These are phyloP conservation scores for Sclerotinia spermophila DNA, from an alignment of 2,329 filamentous ascomycete species.

Conservation along the genomic window DNA sequence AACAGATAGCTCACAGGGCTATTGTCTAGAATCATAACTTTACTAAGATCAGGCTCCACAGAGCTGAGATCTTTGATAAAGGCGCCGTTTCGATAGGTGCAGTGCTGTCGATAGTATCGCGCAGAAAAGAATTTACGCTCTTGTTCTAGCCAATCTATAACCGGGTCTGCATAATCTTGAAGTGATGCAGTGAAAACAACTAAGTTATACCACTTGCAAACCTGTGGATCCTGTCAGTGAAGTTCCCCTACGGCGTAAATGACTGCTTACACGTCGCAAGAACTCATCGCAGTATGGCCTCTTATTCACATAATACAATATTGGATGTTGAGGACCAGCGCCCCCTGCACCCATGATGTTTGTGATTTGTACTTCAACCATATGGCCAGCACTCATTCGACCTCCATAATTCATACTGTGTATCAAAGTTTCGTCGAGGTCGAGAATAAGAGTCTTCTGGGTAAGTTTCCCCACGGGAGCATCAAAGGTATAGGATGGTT, in stretches of 20 bases:
- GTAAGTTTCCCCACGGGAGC: constrained; percentile 51
- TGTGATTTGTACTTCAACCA: constrained; percentile 94
- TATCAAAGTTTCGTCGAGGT: constrained; percentile 95
- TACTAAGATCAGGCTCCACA: constrained; percentile 93
- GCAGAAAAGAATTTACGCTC: constrained; percentile 95
- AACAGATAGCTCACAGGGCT: constrained; percentile 98
- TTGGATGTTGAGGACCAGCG: constrained; percentile 85
- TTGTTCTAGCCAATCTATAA: constrained; percentile 97
- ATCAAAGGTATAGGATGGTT: constrained; percentile 75
- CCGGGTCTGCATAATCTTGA: constrained; percentile 96
- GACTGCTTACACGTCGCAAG: constrained; percentile 66
- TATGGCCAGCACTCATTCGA: constrained; percentile 92
- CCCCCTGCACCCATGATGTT: constrained; percentile 65
- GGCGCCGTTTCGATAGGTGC: constrained; percentile 89
- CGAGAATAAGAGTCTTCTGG: constrained; percentile 91
- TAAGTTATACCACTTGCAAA: constrained; percentile 97
- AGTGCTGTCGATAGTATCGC: constrained; percentile 94
- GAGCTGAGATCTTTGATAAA: constrained; percentile 98
- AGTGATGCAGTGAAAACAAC: constrained; percentile 96
- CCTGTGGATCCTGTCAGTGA: constrained; percentile 45
- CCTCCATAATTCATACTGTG: constrained; percentile 97
- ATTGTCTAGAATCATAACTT: constrained; percentile 98
- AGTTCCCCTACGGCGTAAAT: not conserved
- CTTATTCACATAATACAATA: constrained; percentile 98
- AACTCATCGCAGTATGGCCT: constrained; percentile 97